A percentile compares a stretch with the other conserved stretches of the same genome.
Conservation (phyloP, 2,329 filamentous ascomycete genomes). For the Epichloe aotearoae region DNA sequence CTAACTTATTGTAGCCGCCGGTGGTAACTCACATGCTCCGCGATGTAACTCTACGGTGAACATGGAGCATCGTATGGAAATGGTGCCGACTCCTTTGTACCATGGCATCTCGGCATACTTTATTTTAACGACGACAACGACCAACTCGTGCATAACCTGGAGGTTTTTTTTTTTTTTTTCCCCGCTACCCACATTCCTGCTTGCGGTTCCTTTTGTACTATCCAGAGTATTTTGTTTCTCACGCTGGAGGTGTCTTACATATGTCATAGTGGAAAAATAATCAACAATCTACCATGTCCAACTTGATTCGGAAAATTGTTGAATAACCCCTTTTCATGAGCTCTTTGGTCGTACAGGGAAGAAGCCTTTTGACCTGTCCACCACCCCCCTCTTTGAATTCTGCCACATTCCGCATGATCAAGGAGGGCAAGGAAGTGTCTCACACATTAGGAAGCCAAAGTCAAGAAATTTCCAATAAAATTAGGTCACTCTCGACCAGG, state of each 20-base stretch:
- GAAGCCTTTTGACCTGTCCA: too few relatives aligned
- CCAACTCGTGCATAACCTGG: conserved; percentile 2
- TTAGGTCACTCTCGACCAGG: not conserved
- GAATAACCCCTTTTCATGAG: too few relatives aligned
- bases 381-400: too few relatives aligned
- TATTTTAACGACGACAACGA: conserved; percentile 3
- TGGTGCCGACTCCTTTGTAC: not conserved
- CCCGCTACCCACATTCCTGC: not conserved
- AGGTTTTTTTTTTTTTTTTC: not conserved
- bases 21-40: conserved; percentile 13
- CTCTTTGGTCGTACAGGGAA: too few relatives aligned
- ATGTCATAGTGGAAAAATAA: not conserved
- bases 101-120: not conserved
- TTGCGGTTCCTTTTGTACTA: not conserved
- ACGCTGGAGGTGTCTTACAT: not conserved
- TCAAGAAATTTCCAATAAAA: too few relatives aligned
- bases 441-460: too few relatives aligned
- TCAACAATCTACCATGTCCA: not conserved
- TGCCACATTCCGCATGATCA: too few relatives aligned
- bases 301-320: not conserved
- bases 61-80: not conserved
- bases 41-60: not conserved
- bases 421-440: too few relatives aligned
- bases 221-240: not conserved
- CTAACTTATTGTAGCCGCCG: conserved; percentile 18